Conservation (phyloP, 169 alveolate species). For the Plasmodium billcollinsi region DNA sequence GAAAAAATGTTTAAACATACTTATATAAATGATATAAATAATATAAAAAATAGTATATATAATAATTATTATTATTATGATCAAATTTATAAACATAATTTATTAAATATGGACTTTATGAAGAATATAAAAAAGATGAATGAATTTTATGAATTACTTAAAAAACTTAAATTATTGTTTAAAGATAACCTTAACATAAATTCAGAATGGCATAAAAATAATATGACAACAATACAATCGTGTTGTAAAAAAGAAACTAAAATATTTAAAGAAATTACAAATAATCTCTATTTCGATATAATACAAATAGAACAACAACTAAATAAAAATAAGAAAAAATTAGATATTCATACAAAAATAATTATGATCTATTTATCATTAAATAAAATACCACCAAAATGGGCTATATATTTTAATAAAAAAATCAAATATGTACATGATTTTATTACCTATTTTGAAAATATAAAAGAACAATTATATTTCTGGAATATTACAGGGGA, state of each 20-base stretch:
- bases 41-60: neutral
- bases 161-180: conserved; percentile 41
- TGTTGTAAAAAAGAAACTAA: conserved; percentile 62
- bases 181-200: conserved; percentile 37
- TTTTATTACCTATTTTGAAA: conserved; percentile 63
- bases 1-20: too few relatives aligned
- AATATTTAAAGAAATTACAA: conserved; percentile 47
- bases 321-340: conserved; percentile 55
- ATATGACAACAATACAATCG: conserved; percentile 44
- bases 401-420: conserved; percentile 55
- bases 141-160: conserved; percentile 58
- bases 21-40: neutral
- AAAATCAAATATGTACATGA: conserved; percentile 36
- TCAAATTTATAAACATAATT: too few relatives aligned
- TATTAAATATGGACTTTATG: conserved; percentile 26
- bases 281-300: conserved; percentile 30
- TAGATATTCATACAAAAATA: conserved; percentile 23
- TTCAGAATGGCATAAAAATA: conserved; percentile 47
- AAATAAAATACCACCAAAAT: conserved; percentile 41
- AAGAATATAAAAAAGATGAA: conserved; percentile 61
- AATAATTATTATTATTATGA: too few relatives aligned
- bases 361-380: conserved; percentile 45
- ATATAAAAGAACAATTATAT: conserved; percentile 57
- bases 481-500: conserved; percentile 77
- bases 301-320: conserved; percentile 51